Base-by-base conservation (phyloP, 495 filamentous ascomycete genomes). In the Penicillium canescens region DNA sequence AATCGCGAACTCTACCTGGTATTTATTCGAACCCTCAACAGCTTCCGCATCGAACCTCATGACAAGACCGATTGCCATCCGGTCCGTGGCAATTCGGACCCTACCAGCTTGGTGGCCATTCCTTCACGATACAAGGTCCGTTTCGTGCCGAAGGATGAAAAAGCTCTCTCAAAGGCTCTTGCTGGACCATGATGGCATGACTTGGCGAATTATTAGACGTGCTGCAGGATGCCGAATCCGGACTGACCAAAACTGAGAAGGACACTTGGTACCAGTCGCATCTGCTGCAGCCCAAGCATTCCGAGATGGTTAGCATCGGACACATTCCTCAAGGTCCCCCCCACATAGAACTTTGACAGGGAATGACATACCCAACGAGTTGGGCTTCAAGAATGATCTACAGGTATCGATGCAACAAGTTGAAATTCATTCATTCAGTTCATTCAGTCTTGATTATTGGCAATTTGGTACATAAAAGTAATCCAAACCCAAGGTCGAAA, bases 1-100 rank as follows among this genome's bases (percentile, higher is more conserved):
- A 86, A 86, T 38, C 73, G 82, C 0, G 83, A 88, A 64, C 66
- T 86, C n/a, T 87, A 88, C 54, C 68, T 86, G 38, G 75, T 83
- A 40, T 85, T 86, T 67, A 78, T 86, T 68, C 78, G 84, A 11
- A 77, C 82, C 42, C 63, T 87, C 16, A 78, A 76, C 57, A 78
- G 78, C 43, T 86, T 87, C 59, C 70, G 78, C 21, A 75, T 88
- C 23, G 69, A 81, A 55, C 71, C 77, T 4, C 54, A 66, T 18
- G 74, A 78, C 11, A 61, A 75, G 3, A 72, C 78, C 13, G 77
- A 83, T 42, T 79, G 75, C 42, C 75, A 86, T 57, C 83, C 83
- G 24, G 71, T 82, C 3, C 63, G 60, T 31, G 83, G 83, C 6
- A 82, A 77, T 57, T 73, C 73, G 13, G 82, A 85, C 50, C 78